These are phyloP conservation scores for Cercophora newfieldiana DNA, from an alignment of 495 filamentous ascomycete species.

Conservation along the genomic window DNA sequence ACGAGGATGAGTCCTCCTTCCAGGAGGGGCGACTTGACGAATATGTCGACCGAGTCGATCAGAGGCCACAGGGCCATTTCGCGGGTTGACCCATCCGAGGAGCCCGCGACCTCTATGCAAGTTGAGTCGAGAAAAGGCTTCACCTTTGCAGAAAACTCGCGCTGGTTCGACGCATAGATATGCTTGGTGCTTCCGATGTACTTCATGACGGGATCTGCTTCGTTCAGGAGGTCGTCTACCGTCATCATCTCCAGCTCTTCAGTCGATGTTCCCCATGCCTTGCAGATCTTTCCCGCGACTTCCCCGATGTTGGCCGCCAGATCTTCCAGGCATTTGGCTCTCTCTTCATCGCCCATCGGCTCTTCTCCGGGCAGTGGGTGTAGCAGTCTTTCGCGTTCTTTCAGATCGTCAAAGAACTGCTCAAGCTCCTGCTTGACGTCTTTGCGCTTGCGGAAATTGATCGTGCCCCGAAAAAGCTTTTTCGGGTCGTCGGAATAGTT, in stretches of 20 bases:
- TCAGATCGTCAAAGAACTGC: slow-evolving; percentile 18
- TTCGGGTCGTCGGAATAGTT: slow-evolving; percentile 17
- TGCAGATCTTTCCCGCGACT: slow-evolving; percentile 8
- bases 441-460: slow-evolving; percentile 16
- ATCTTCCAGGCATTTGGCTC: neutral
- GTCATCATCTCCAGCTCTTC: slow-evolving; percentile 12
- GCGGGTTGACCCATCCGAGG: neutral
- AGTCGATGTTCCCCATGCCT: slow-evolving; percentile 4
- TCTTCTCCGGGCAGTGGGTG: neutral
- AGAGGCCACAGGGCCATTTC: slow-evolving; percentile 26
- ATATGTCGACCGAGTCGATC: slow-evolving; percentile 25
- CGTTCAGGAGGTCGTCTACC: slow-evolving; percentile 8
- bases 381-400: slow-evolving; percentile 5
- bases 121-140: slow-evolving; percentile 26
- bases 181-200: neutral
- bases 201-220: slow-evolving; percentile 14
- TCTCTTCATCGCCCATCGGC: neutral
- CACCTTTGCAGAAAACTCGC: slow-evolving; percentile 13
- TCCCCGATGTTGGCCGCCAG: neutral
- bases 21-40: slow-evolving; percentile 23
- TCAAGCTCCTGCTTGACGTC: slow-evolving; percentile 20
- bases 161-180: neutral
- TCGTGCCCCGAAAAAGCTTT: slow-evolving; percentile 18
- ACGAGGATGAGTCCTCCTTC: slow-evolving; percentile 23
- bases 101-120: neutral